These are phyloP conservation scores for Aureobasidium leucospermi DNA, from an alignment of 2,329 filamentous ascomycete genomes.

Conservation along the genomic window DNA sequence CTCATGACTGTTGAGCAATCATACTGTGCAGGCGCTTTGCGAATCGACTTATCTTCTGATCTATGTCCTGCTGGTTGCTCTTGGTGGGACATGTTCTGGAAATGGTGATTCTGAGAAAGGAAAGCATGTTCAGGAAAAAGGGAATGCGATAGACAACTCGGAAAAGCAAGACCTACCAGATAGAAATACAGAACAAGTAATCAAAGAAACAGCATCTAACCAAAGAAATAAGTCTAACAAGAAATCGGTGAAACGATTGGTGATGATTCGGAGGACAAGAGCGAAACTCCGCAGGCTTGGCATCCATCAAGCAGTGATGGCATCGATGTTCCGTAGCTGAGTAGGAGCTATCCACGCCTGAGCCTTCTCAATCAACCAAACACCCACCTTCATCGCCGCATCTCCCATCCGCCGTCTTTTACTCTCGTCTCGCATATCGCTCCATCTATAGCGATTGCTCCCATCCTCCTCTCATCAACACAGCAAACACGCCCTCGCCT, in stretches of 20 bases:
- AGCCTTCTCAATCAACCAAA: neutral
- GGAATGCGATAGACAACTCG: no score
- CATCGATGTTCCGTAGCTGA: neutral
- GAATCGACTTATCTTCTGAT: no score
- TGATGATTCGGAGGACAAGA: neutral
- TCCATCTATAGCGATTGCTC: neutral
- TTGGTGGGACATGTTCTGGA: no score
- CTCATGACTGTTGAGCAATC: no score
- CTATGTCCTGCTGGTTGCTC: no score
- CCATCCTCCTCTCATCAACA: neutral
- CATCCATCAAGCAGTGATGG: neutral
- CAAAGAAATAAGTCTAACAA: neutral
- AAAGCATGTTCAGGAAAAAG: no score
- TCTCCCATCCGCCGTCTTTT: neutral
- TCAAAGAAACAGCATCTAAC: no score
- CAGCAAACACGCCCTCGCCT: neutral
- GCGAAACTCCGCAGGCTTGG: slow-evolving; percentile 7
- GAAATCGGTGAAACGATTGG: neutral
- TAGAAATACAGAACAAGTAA: no score
- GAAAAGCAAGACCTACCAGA: no score
- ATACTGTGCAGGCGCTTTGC: no score
- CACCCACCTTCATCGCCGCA: neutral
- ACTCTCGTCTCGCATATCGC: neutral
- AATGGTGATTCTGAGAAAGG: no score
- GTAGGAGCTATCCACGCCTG: neutral